phyloP scores from a whole-genome alignment of 805 yeast species.

The Candida michaelii region DNA sequence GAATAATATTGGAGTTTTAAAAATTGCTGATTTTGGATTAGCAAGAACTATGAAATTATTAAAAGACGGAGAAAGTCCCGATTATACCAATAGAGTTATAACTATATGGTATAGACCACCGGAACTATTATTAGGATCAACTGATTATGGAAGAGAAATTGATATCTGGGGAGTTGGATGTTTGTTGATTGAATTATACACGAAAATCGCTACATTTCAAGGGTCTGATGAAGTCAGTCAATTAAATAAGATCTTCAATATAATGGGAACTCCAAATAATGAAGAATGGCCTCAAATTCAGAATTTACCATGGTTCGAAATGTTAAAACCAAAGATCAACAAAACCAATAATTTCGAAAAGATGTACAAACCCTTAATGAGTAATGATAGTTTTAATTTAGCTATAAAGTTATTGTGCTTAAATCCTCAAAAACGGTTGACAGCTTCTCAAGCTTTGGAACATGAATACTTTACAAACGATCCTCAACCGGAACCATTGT shows the following conservation, averaged over 20 bases:
- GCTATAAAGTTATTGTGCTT: slow-evolving; percentile 62
- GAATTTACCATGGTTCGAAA: slow-evolving; percentile 88
- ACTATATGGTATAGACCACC: slow-evolving; percentile 99
- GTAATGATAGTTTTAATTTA: slow-evolving; percentile 58
- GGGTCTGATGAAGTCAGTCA: slow-evolving; percentile 90
- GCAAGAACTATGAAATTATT: slow-evolving; percentile 72
- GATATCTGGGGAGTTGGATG: slow-evolving; percentile 99
- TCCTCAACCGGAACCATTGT: slow-evolving; percentile 63
- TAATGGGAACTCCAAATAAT: slow-evolving; percentile 83
- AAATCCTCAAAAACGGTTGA: slow-evolving; percentile 67
- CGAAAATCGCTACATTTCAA: slow-evolving; percentile 74
- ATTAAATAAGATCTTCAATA: slow-evolving; percentile 67
- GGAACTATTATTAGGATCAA: slow-evolving; percentile 84
- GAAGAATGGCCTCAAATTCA: slow-evolving; percentile 78
- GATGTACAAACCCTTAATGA: slow-evolving; percentile 42
- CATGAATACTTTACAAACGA: slow-evolving; percentile 68
- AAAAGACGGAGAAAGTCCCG: slow-evolving; percentile 55
- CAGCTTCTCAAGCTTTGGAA: slow-evolving; percentile 66
- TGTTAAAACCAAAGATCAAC: slow-evolving; percentile 61
- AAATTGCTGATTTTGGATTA: slow-evolving; percentile 80
- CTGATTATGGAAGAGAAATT: slow-evolving; percentile 85
- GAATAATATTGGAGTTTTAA: slow-evolving; percentile 59
- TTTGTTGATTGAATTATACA: slow-evolving; percentile 76
- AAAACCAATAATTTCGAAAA: slow-evolving; percentile 28
- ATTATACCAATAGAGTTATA: slow-evolving; percentile 92